phyloP scores from a whole-genome alignment of 2,329 filamentous ascomycete genomes.

The Hypoxylon sp. region DNA sequence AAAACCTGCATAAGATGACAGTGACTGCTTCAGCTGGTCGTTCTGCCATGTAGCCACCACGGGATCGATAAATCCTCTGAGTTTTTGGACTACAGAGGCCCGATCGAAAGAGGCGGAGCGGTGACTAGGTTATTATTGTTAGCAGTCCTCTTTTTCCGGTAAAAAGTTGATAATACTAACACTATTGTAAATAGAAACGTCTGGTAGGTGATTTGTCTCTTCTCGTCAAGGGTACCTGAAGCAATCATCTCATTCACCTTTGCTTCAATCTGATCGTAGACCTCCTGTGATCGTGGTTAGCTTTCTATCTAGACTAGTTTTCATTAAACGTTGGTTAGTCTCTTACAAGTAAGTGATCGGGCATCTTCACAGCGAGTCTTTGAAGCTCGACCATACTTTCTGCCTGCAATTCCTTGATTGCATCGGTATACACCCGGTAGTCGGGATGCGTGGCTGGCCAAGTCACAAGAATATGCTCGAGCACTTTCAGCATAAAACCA shows the following conservation, averaged over 20 bases:
- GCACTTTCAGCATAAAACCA: constrained; percentile 84
- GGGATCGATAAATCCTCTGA: constrained; percentile 82
- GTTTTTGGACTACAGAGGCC: constrained; percentile 72
- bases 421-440: constrained; percentile 80
- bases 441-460: constrained; percentile 77
- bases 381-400: constrained; percentile 89
- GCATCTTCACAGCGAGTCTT: constrained; percentile 86
- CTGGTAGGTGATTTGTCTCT: constrained; percentile 83
- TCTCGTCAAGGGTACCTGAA: constrained; percentile 78
- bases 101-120: constrained; percentile 79
- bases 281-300: constrained; percentile 60
- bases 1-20: constrained; percentile 81
- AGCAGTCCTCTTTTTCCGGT: too few species aligned
- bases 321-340: background rate
- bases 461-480: constrained; percentile 90
- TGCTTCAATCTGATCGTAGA: constrained; percentile 85
- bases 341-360: constrained; percentile 82
- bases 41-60: constrained; percentile 83
- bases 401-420: constrained; percentile 86
- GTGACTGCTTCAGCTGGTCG: constrained; percentile 69
- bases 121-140: constrained; percentile 63
- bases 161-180: constrained; percentile 52
- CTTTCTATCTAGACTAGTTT: background rate
- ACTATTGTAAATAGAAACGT: constrained; percentile 95
- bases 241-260: constrained; percentile 83